Evolutionary conservation across 257 asterid genomes (phyloP), one percentile per base, ranked within the genome.

Genomic region (Nicotiana undulata): DNA sequence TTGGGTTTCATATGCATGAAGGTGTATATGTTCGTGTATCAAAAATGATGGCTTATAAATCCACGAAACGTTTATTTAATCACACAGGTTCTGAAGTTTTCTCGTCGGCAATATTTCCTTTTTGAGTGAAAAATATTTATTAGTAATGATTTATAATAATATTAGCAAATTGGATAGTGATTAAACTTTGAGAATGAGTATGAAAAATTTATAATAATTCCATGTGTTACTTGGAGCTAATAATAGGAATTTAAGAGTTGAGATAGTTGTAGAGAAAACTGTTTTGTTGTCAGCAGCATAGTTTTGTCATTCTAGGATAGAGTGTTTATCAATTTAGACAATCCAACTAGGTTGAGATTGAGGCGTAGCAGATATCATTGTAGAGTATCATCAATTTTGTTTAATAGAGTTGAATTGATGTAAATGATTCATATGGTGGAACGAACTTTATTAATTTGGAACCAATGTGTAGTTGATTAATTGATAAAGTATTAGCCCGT

Each of bases 11-110:
- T 40, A 40, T 40, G 49, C 49, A 40, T 40, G 49, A 40, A 40
- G 12, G 49, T 40, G 49, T 40, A 40, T 40, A 40, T 40, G 49
- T 40, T 40, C 12, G 49, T 40, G 49, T 40, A 40, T 40, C 59
- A 40, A 70, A 40, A 7, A 9, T 7, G 77, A 91, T 93, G 97
- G 85, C 88, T 13, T 88, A 79, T 80, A 76, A 77, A 63, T 77
- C 82, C 18, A 4, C 89, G 34, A 83, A 81, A 81, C 89, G 83
- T 65, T 79, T 90, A 75, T 77, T 87, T 77, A 82, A 56, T 80
- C 81, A 80, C 80, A 37, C 82, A 70, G 91, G 94, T 89, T 28
- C 32, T 79, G 56, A 29, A 7, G 44, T 65, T 53, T 51, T 2
- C 17, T 6, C 6, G 3, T 52, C 16, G 2, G 44, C 29, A 3